Evolutionary conservation across 768 basidiomycete species (phyloP).

Genomic region (Mycena galericulata): DNA sequence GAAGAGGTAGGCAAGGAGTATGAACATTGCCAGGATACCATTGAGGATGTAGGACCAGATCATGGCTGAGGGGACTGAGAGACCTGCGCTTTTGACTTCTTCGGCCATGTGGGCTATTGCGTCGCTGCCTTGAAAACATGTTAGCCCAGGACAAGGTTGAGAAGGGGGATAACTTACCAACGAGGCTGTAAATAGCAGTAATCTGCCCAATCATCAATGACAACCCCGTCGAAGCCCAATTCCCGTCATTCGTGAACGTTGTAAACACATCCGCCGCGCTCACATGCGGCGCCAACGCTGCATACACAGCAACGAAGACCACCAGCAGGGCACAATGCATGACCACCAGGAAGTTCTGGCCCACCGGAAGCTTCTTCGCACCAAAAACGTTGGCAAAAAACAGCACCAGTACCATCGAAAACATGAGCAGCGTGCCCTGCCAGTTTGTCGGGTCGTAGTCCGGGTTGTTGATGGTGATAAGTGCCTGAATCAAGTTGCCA

Average conservation of each 20-base stretch:
- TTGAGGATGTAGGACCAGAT: constrained; percentile 28
- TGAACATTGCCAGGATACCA: constrained; percentile 25
- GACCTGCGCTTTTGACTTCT: constrained; percentile 27
- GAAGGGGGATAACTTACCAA: constrained; percentile 19
- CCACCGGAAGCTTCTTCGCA: constrained; percentile 27
- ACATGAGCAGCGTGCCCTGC: constrained; percentile 23
- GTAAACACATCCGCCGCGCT: constrained; percentile 27
- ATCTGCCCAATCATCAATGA: constrained; percentile 28
- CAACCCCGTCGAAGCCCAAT: constrained; percentile 25
- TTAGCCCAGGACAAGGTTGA: constrained; percentile 25
- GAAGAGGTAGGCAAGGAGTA: constrained; percentile 27
- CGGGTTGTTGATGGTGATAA: constrained; percentile 25
- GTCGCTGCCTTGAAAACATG: constrained; percentile 23
- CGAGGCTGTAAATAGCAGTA: constrained; percentile 28
- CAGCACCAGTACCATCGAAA: constrained; percentile 25
- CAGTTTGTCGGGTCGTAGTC: constrained; percentile 25
- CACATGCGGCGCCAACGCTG: constrained; percentile 27
- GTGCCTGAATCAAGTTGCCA: constrained; percentile 25
- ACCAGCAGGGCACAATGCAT: constrained; percentile 27
- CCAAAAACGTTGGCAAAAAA: constrained; percentile 28
- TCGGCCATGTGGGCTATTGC: constrained; percentile 28
- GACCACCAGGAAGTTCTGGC: constrained; percentile 27
- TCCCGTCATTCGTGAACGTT: constrained; percentile 26
- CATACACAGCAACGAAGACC: constrained; percentile 24
- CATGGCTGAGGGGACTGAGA: constrained; percentile 27